Conservation (phyloP, 495 filamentous ascomycete species). For the Hyaloscypha bicolor region DNA sequence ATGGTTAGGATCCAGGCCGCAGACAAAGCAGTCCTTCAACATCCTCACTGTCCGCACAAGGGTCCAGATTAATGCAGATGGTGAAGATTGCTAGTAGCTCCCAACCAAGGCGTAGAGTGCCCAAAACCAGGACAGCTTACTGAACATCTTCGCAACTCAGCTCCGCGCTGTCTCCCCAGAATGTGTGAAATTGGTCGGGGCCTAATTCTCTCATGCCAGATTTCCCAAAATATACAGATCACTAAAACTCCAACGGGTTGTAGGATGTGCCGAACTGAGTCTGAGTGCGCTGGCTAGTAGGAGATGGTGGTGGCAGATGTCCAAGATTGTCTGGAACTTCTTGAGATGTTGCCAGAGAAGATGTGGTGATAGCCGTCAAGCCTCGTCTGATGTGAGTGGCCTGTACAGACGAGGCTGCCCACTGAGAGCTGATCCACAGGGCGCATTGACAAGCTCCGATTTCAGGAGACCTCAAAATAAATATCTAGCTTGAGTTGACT, state of each 20-base stretch:
- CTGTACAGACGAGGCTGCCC: constrained; percentile 18
- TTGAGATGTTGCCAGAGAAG: not conserved
- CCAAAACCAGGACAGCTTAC: constrained; percentile 9
- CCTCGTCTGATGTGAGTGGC: constrained; percentile 11
- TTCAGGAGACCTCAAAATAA: constrained; percentile 15
- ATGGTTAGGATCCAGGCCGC: not conserved
- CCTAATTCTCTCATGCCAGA: constrained; percentile 6
- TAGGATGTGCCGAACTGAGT: not conserved
- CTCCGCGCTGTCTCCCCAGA: constrained; percentile 10
- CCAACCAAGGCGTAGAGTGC: not conserved
- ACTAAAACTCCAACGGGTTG: not conserved
- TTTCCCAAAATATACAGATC: not conserved
- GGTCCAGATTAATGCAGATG: not conserved
- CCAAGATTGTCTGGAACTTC: not conserved
- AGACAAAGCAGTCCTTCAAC: not conserved
- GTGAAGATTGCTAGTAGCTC: not conserved
- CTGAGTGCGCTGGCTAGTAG: not conserved
- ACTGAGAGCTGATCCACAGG: not conserved
- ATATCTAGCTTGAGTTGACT: not conserved
- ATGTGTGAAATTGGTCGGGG: not conserved
- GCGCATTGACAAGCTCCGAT: constrained; percentile 15
- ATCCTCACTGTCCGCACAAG: not conserved
- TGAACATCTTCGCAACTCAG: constrained; percentile 35
- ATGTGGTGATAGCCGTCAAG: not conserved
- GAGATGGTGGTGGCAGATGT: not conserved